phyloP scores from a whole-genome alignment of 257 asterid species.

The Penstemon newberryi region DNA sequence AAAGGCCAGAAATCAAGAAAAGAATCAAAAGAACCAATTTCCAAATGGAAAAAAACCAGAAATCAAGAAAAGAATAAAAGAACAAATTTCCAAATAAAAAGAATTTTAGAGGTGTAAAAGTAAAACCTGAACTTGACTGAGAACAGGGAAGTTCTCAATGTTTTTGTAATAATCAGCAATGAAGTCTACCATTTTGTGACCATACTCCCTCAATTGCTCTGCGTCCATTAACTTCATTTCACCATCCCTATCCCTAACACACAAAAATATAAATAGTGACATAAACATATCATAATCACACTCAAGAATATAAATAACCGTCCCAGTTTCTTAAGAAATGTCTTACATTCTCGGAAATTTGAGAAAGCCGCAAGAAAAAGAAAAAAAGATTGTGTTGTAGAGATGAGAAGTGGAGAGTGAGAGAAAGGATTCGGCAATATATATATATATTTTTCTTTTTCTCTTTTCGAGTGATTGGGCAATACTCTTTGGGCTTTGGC shows the following conservation, averaged over 20 bases:
- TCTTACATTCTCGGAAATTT: constrained; percentile 25
- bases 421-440: too few species aligned
- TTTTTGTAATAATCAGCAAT: constrained; percentile 90
- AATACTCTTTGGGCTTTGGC: too few species aligned
- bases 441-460: too few species aligned
- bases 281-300: background rate
- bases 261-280: background rate
- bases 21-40: background rate
- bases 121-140: constrained; percentile 92
- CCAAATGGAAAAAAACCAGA: too few species aligned
- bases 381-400: too few species aligned
- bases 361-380: background rate
- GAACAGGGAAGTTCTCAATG: constrained; percentile 79
- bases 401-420: too few species aligned
- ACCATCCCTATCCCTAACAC: constrained; percentile 50
- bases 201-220: constrained; percentile 80
- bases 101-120: background rate
- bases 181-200: constrained; percentile 93
- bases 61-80: background rate
- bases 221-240: constrained; percentile 86
- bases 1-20: background rate
- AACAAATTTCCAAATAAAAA: background rate
- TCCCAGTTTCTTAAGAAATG: constrained; percentile 11
- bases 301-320: background rate
- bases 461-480: too few species aligned